Conservation (phyloP, 495 filamentous ascomycete species). For the Jackrogersella minutella region DNA sequence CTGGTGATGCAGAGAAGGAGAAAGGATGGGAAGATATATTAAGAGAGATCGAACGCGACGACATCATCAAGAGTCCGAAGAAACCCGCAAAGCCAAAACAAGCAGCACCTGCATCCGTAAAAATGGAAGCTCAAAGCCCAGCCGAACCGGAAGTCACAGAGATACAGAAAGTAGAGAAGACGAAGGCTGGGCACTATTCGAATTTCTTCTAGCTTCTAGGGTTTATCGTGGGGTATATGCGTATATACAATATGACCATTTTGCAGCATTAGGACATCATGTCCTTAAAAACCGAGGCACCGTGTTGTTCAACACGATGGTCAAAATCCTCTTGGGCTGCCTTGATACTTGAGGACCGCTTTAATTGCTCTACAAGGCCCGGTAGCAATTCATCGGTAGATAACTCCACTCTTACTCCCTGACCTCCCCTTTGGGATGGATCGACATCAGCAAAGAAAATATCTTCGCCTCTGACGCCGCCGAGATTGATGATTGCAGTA, state of each 20-base stretch:
- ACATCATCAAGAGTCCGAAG: constrained; percentile 65
- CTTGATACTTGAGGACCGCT: constrained; percentile 25
- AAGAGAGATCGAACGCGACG: constrained; percentile 81
- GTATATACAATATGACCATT: constrained; percentile 29
- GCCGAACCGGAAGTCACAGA: too few relatives aligned
- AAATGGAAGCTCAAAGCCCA: constrained; percentile 21
- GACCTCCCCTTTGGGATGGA: constrained; percentile 55
- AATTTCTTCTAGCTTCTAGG: constrained; percentile 50
- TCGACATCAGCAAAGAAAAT: constrained; percentile 65
- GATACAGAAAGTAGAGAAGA: constrained; percentile 25
- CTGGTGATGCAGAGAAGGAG: constrained; percentile 78
- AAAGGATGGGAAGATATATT: constrained; percentile 92
- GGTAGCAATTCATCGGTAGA: constrained; percentile 64
- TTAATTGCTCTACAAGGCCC: constrained; percentile 56
- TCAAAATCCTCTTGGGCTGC: constrained; percentile 8
- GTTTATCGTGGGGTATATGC: background rate
- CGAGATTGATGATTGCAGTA: constrained; percentile 83
- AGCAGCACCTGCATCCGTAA: constrained; percentile 10
- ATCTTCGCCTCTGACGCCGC: constrained; percentile 82
- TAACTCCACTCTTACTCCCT: constrained; percentile 61
- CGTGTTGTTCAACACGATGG: constrained; percentile 26
- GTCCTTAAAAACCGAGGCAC: constrained; percentile 57
- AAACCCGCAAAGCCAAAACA: constrained; percentile 40
- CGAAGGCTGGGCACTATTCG: constrained; percentile 39
- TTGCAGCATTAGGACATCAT: constrained; percentile 53